Base-by-base conservation (phyloP, 495 filamentous ascomycete genomes). In the Chaetomidium leptoderma region DNA sequence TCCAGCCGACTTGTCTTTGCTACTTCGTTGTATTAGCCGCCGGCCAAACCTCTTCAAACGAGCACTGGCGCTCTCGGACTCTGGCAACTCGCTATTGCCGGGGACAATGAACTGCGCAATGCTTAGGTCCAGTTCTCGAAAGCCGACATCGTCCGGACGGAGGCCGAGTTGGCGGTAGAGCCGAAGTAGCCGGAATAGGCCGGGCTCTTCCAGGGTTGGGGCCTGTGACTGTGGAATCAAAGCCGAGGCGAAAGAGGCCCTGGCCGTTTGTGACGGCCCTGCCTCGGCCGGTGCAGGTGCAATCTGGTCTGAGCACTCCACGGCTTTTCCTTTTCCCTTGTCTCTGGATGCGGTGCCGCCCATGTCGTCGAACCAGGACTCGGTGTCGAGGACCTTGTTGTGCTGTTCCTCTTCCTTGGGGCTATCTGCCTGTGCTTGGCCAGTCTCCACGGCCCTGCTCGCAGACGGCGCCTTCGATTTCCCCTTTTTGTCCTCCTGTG, bases 251-350 rank as follows among this genome's bases (percentile, higher is more conserved):
- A n/a, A n/a, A n/a, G n/a, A n/a, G n/a, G n/a, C 10, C 14, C 35
- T 36, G 35, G 35, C 6, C 35, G 9, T 35, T 10, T 42, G 17
- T 21, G 14, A 8, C 17, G 39, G n/a, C 19, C 8, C 2, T 7
- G 17, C 10, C 17, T 42, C 7, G 10, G 17, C 39, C 17, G 17
- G 3, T 21, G 39, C 3, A 8, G 2, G 6, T 10, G 5, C 1
- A 2, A 2, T 6, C 19, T 23, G 0, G 39, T 8, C 6, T 6
- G 11, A 11, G 14, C 14, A n/a, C 4, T 47, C 13, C 2, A 32
- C 26, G 27, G 27, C 26, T 17, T 47, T 47, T 6, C 46, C 46
- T 11, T 49, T 49, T n/a, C 46, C 46, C 30, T 49, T 49, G 46
- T 49, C 46, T 14, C 46, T 35, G 29, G 46, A 21, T 4, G 3